Evolutionary conservation across 768 basidiomycete genomes (phyloP).

Genomic region (Lentinula sp.): DNA sequence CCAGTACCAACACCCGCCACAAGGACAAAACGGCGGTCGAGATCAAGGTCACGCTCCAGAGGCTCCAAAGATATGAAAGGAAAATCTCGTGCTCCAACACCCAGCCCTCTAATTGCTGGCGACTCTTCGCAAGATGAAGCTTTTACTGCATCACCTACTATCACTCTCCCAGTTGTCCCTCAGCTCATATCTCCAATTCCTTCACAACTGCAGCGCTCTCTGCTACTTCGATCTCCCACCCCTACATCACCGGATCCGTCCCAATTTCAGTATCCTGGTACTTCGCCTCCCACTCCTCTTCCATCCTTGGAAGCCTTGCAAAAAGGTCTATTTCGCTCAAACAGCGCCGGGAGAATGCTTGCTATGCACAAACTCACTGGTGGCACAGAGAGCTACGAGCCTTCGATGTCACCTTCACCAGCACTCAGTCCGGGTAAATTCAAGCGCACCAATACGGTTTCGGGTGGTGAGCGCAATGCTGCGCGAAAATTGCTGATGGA

Average conservation of each 20-base stretch:
- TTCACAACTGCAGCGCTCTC: constrained; percentile 48
- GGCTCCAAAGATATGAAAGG: constrained; percentile 70
- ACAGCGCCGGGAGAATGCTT: constrained; percentile 78
- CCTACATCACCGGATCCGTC: constrained; percentile 49
- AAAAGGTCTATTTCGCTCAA: constrained; percentile 79
- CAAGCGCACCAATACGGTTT: constrained; percentile 73
- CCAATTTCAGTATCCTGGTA: constrained; percentile 51
- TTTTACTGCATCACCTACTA: constrained; percentile 28
- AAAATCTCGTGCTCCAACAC: constrained; percentile 42
- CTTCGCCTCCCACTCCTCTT: constrained; percentile 61
- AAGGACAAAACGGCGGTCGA: constrained; percentile 59
- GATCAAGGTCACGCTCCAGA: constrained; percentile 76
- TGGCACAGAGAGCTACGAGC: constrained; percentile 60
- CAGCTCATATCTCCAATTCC: constrained; percentile 42
- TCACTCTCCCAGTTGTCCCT: constrained; percentile 27
- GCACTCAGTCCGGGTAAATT: constrained; percentile 38
- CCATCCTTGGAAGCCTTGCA: constrained; percentile 78
- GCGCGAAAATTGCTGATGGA: constrained; percentile 65
- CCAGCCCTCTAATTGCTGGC: constrained; percentile 37
- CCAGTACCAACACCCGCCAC: constrained; percentile 40
- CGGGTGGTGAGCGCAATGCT: constrained; percentile 73
- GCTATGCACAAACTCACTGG: constrained; percentile 87
- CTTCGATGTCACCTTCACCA: constrained; percentile 47
- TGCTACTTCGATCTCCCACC: constrained; percentile 34
- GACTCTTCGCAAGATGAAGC: constrained; percentile 74